Base-by-base conservation (phyloP, 108 stramenopile species). In the Craspedostauros australis region DNA sequence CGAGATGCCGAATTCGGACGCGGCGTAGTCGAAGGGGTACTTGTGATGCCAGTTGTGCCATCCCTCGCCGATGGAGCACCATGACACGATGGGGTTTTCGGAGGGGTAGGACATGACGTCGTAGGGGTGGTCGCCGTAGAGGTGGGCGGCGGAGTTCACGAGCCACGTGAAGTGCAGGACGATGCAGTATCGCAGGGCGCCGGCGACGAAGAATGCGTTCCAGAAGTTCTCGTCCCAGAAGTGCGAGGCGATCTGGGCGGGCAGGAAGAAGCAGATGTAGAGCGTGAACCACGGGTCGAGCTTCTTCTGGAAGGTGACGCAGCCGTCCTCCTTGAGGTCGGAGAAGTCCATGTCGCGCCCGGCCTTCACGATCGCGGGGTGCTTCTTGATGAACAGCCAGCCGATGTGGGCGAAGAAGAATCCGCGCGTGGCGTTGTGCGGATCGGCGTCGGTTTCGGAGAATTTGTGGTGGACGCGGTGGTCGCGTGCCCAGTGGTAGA, bases 31-130 rank as follows among this genome's bases (percentile, higher is more conserved):
- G 74, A 87, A 98, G 46, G 99, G 99, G 70, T 98, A 98, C 63
- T 96, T 96, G 92, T 99, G 99, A 67, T 99, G 99, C 97, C 97
- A 99, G 91, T 99, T 99, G 81, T 99, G 99, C 97, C 97, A 99
- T 64, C 99, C 99, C 76, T 99, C 99, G 5, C 99, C 99, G 20
- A 98, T 72, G 23, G 95, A 88, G 45, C 81, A 85, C 60, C 93
- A 80, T 20, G 93, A 91, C 18, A 98, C 97, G 54, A 96, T 73
- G 5, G 97, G 94, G 66, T 96, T 97, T 75, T 99, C 96, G 7
- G 95, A 82, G 6, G 99, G 96, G 68, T 95, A 96, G 18, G 82
- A 86, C 42, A 85, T 38, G 27, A 88, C 86, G 68, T 97, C 96
- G 60, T 98, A 99, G 0, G 97, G 96, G 70, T 98, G 97, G 63